Base-by-base conservation (phyloP, 805 yeast species). In the Metschnikowia borealis region DNA sequence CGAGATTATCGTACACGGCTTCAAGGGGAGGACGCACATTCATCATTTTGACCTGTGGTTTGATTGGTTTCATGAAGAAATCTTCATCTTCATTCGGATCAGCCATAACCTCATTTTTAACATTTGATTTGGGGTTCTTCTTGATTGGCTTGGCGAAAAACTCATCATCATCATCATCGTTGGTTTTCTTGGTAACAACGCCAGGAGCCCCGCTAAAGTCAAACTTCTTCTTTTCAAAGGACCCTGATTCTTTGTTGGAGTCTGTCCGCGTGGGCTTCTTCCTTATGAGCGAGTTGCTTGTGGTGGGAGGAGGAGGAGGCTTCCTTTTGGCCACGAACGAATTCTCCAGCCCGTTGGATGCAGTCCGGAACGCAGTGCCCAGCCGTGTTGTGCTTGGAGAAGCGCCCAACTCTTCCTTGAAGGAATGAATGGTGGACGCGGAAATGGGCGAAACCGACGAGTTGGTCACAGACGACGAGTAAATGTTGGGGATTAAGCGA, bases 1-100 rank as follows among this genome's bases (percentile, higher is more conserved):
- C 99, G 54, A 94, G 78, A 60, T 94, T 91, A 49, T 89, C 89
- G 64, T 91, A 94, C 31, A 94, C 85, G 38, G 88, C 95, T 62
- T 92, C 98, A 1, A 96, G 86, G 0, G 98, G 90, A 2, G 99
- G 99, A 64, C 99, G 82, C 14, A 94, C 85, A 6, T 85, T 83
- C 89, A 72, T 68, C 5, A 50, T 54, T 44, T 56, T 45, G 48
- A 50, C 34, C n/a, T 34, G 23, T 11, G 21, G 11, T 26, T 51
- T 51, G 34, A 39, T 45, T 7, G 54, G 59, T 26, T 60, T 60
- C 50, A 60, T 49, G 47, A 59, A 60, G 40, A 60, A 60, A 11
- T 56, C 59, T 11, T 43, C 49, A 8, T 38, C 31, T 15, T n/a
- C 23, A 11, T 34, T 26, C 29, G 29, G 2, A 10, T 2, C 11